Percentiles rank a stretch among this genome's conserved stretches.
Conservation (phyloP, 108 stramenopile species). For the Stephanodiscus minutulus region DNA sequence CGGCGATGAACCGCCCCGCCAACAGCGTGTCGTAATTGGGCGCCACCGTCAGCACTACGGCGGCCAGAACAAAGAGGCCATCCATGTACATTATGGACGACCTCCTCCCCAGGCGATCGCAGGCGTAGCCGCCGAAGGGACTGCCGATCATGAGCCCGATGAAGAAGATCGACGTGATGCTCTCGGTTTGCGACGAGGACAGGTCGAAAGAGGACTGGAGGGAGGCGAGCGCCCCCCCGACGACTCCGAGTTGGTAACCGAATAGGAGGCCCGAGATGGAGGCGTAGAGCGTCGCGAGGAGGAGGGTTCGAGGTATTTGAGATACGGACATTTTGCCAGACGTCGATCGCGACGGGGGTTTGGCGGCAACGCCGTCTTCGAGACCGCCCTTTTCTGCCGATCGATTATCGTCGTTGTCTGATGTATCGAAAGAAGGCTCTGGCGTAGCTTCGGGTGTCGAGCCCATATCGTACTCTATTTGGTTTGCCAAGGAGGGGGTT, state of each 20-base stretch:
- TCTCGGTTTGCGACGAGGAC: constrained; percentile 39
- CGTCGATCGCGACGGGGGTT: background rate
- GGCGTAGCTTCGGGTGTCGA: background rate
- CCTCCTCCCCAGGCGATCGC: constrained; percentile 40
- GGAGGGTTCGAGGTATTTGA: constrained; percentile 20
- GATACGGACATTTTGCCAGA: background rate
- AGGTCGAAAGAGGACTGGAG: constrained; percentile 43
- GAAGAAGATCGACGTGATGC: constrained; percentile 42
- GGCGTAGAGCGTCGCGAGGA: constrained; percentile 39
- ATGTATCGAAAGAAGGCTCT: background rate
- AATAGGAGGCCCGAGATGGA: constrained; percentile 54
- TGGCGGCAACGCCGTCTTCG: background rate
- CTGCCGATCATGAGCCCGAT: constrained; percentile 44
- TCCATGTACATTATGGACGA: constrained; percentile 37
- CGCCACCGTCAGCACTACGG: constrained; percentile 31
- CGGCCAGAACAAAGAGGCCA: constrained; percentile 35
- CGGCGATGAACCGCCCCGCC: constrained; percentile 39
- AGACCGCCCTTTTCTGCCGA: background rate
- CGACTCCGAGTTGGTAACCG: constrained; percentile 47
- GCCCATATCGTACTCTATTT: background rate
- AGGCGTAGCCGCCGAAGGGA: constrained; percentile 43
- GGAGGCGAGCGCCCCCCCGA: constrained; percentile 38
- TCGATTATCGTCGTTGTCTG: background rate
- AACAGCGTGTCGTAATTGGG: constrained; percentile 32
- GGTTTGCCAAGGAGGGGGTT: background rate